Evolutionary conservation across 2,329 filamentous ascomycete species (phyloP).

Genomic region (Nemania bipapillata): DNA sequence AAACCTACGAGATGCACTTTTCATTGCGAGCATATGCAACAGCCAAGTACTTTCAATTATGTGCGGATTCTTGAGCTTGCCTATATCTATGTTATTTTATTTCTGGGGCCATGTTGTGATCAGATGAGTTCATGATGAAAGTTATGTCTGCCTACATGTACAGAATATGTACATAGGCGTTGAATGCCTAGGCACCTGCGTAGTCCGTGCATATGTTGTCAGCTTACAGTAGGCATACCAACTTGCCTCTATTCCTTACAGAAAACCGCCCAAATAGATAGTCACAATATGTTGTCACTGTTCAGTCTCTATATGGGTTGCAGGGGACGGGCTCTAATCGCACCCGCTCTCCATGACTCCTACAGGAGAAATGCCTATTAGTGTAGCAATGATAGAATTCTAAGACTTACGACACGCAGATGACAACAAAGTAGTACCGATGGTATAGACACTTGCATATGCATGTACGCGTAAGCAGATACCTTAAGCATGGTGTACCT

Average conservation of each 20-base stretch:
- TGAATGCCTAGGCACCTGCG: too few species aligned
- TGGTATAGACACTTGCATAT: neutral
- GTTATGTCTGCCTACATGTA: neutral
- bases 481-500: neutral
- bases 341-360: neutral
- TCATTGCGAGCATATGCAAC: too few species aligned
- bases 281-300: too few species aligned
- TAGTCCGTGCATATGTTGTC: conserved; percentile 4
- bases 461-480: conserved; percentile 10
- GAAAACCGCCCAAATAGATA: too few species aligned
- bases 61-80: too few species aligned
- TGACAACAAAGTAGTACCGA: neutral
- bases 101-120: conserved; percentile 16
- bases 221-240: conserved; percentile 7
- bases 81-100: too few species aligned
- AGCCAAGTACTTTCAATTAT: too few species aligned
- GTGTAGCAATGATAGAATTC: conserved; percentile 18
- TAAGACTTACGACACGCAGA: too few species aligned
- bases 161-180: neutral
- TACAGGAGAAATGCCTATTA: too few species aligned
- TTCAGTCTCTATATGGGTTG: neutral
- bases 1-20: too few species aligned
- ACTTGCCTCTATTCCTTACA: neutral
- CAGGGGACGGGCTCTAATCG: conserved; percentile 25
- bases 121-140: conserved; percentile 7